These are phyloP conservation scores for Pichia californica DNA, from an alignment of 805 yeast species.

Conservation along the genomic window DNA sequence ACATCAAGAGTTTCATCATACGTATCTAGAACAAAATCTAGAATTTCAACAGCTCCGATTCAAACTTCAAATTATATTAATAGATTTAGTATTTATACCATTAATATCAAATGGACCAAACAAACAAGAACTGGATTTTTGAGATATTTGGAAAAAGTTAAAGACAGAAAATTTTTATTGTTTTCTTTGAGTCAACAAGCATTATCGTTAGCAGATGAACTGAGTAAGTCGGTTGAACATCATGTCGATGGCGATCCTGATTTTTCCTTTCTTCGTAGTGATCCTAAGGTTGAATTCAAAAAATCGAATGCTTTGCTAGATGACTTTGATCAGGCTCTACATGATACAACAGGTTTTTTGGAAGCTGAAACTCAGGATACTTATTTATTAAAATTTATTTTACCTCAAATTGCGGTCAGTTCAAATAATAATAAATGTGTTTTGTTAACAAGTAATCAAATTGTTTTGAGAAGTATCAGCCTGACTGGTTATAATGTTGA, in stretches of 20 bases:
- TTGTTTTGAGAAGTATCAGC: constrained; percentile 46
- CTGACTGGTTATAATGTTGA: constrained; percentile 32
- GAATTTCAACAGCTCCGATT: constrained; percentile 27
- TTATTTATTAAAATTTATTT: constrained; percentile 57
- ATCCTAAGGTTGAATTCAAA: constrained; percentile 15
- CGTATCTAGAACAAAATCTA: constrained; percentile 15
- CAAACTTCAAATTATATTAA: constrained; percentile 36
- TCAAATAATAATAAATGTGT: constrained; percentile 42
- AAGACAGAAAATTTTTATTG: constrained; percentile 22
- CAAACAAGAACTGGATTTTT: constrained; percentile 53
- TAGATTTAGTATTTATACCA: constrained; percentile 68
- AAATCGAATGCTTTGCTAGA: constrained; percentile 27
- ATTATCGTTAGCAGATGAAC: constrained; percentile 25
- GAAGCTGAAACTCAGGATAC: constrained; percentile 24
- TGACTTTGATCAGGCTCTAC: constrained; percentile 48
- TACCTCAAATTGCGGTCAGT: constrained; percentile 73
- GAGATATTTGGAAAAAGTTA: constrained; percentile 40
- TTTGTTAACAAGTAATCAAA: constrained; percentile 49
- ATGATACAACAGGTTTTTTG: constrained; percentile 21
- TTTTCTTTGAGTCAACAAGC: constrained; percentile 29
- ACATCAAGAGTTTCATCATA: constrained; percentile 15
- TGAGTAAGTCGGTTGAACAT: constrained; percentile 7
- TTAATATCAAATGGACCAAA: constrained; percentile 75
- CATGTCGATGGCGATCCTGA: constrained; percentile 1
- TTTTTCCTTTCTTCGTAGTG: constrained; percentile 8